Evolutionary conservation across 306 rosid genomes (phyloP).

Genomic region (Rosa lucieae): DNA sequence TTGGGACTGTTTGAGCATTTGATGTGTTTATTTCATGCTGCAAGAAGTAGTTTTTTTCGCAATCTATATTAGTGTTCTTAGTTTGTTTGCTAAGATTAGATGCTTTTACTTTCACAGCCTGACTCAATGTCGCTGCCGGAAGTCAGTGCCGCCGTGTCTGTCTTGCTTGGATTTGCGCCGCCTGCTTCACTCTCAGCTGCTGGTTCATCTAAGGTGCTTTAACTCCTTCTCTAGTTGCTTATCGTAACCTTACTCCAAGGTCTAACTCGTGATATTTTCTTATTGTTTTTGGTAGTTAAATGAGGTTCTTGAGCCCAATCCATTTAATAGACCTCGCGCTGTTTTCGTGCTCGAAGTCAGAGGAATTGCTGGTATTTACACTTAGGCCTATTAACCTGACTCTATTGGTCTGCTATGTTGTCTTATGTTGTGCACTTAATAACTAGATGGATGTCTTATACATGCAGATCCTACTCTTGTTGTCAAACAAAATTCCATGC

Average conservation of each 20-base stretch:
- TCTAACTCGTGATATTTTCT: conserved; percentile 25
- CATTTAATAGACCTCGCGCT: conserved; percentile 83
- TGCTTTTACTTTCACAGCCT: conserved; percentile 44
- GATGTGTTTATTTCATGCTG: too few relatives aligned
- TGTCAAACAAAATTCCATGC: conserved; percentile 45
- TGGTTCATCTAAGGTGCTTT: conserved; percentile 78
- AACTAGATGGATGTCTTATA: conserved; percentile 15
- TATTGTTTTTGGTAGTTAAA: conserved; percentile 65
- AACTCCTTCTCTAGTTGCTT: conserved; percentile 19
- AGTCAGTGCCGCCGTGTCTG: conserved; percentile 73
- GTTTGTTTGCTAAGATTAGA: not conserved
- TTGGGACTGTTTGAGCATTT: too few relatives aligned
- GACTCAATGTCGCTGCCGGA: conserved; percentile 59
- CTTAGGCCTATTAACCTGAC: not conserved
- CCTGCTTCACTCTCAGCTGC: conserved; percentile 62
- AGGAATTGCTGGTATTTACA: conserved; percentile 65
- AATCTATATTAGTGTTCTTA: not conserved
- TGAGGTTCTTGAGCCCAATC: conserved; percentile 79
- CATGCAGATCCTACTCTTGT: conserved; percentile 51
- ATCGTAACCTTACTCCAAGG: not conserved
- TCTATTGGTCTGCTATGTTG: not conserved
- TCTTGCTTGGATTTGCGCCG: conserved; percentile 91
- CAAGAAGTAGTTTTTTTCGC: not conserved
- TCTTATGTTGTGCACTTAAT: not conserved
- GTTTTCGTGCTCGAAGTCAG: conserved; percentile 74